Conservation (phyloP, 163 green algal species). For the Scenedesmus sp. region DNA sequence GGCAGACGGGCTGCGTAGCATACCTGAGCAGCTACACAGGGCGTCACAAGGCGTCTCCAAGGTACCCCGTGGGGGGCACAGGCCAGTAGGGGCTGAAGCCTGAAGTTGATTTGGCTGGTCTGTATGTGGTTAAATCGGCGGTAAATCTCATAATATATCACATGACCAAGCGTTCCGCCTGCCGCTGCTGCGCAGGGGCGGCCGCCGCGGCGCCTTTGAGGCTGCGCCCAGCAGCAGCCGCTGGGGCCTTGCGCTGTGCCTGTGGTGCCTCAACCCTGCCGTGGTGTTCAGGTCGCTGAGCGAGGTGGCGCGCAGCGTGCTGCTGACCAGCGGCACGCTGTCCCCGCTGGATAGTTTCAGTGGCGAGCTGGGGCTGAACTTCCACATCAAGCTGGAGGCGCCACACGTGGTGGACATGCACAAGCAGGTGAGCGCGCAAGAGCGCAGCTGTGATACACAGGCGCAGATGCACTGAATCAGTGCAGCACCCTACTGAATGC, state of each 20-base stretch:
- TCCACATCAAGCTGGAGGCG: constrained; percentile 86
- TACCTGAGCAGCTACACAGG: neutral
- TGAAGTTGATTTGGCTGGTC: no score
- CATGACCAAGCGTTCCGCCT: no score
- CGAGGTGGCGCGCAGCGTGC: constrained; percentile 60
- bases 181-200: no score
- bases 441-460: neutral
- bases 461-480: neutral
- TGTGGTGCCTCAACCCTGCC: constrained; percentile 94
- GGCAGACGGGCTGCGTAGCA: neutral
- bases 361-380: constrained; percentile 85
- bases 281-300: constrained; percentile 79
- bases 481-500: neutral
- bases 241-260: constrained; percentile 68
- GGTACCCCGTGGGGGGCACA: no score
- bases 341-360: constrained; percentile 87
- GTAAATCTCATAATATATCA: no score
- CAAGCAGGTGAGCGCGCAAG: constrained; percentile 67
- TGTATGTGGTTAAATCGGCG: no score
- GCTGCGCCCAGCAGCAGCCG: neutral
- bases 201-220: neutral
- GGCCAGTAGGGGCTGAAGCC: no score
- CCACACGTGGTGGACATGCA: constrained; percentile 93
- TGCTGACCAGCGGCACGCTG: constrained; percentile 86
- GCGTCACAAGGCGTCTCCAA: no score